These are phyloP conservation scores for Nakazawaea wyomingensis DNA, from an alignment of 805 yeast species.

Conservation along the genomic window DNA sequence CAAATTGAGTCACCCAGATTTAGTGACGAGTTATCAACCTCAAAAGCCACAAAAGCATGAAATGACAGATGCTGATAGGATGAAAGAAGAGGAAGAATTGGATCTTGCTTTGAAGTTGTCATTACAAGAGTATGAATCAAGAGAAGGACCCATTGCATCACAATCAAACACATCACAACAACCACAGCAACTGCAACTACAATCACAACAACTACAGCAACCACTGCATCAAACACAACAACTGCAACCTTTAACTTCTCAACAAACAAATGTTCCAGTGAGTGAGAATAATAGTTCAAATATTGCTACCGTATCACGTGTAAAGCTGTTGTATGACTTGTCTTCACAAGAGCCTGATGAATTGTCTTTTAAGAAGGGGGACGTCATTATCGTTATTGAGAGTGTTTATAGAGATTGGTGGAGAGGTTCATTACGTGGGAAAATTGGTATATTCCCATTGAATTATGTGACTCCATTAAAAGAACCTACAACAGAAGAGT, in stretches of 20 bases:
- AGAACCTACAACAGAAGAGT: slow-evolving; percentile 58
- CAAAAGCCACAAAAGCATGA: slow-evolving; percentile 53
- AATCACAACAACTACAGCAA: slow-evolving; percentile 16
- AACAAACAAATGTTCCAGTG: slow-evolving; percentile 13
- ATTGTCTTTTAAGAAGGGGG: slow-evolving; percentile 81
- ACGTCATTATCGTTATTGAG: slow-evolving; percentile 81
- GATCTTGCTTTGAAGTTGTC: slow-evolving; percentile 73
- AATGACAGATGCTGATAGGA: slow-evolving; percentile 38
- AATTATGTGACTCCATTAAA: slow-evolving; percentile 83
- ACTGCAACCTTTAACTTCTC: slow-evolving; percentile 15
- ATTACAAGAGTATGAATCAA: slow-evolving; percentile 51
- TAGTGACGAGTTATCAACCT: slow-evolving; percentile 31
- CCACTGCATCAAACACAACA: too few relatives aligned
- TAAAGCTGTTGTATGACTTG: slow-evolving; percentile 81
- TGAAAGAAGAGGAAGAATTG: slow-evolving; percentile 73
- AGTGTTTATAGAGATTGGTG: slow-evolving; percentile 93
- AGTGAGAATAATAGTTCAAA: slow-evolving; percentile 18
- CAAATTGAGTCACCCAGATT: slow-evolving; percentile 33
- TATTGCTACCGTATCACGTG: slow-evolving; percentile 48
- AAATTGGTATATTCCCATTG: slow-evolving; percentile 83
- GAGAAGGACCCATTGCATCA: slow-evolving; percentile 21
- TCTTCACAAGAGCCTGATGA: slow-evolving; percentile 80
- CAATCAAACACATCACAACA: slow-evolving; percentile 12
- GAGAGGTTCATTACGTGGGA: slow-evolving; percentile 80
- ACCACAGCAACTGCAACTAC: slow-evolving; percentile 17